phyloP scores from a whole-genome alignment of 768 basidiomycete genomes.

The Naematelia encephala region DNA sequence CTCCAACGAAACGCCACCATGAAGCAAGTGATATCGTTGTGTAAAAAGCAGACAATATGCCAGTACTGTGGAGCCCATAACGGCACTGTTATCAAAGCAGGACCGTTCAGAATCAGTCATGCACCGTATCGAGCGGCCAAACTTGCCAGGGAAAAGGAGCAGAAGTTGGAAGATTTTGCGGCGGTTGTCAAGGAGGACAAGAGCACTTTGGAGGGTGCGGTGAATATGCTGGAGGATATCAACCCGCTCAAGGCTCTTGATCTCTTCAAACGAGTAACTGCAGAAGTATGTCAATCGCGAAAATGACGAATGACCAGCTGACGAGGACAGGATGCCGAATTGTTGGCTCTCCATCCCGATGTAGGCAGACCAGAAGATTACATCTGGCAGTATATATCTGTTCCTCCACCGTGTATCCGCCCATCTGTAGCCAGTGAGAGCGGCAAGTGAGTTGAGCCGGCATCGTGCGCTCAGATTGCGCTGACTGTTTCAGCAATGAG shows the following conservation, averaged over 20 bases:
- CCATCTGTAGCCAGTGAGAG: conserved; percentile 97
- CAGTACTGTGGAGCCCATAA: conserved; percentile 91
- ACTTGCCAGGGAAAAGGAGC: conserved; percentile 74
- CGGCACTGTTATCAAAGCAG: conserved; percentile 94
- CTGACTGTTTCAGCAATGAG: conserved; percentile 67
- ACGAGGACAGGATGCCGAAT: conserved; percentile 77
- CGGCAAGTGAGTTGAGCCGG: conserved; percentile 56
- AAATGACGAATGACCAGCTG: not conserved
- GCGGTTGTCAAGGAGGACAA: conserved; percentile 80
- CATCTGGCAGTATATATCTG: conserved; percentile 97
- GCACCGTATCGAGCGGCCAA: conserved; percentile 97
- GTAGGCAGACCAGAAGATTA: conserved; percentile 94
- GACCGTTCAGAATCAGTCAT: conserved; percentile 85
- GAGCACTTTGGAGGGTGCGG: conserved; percentile 78
- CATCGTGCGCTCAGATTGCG: not conserved
- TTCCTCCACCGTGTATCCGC: conserved; percentile 94
- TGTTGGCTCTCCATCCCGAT: conserved; percentile 82
- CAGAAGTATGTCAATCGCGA: conserved; percentile 61
- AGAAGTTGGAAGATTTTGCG: conserved; percentile 76
- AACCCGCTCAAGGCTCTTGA: conserved; percentile 92
- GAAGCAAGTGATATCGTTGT: conserved; percentile 78
- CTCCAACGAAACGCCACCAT: conserved; percentile 76
- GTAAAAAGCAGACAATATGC: conserved; percentile 87
- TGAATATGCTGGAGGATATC: conserved; percentile 66
- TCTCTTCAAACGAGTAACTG: conserved; percentile 84